phyloP scores from a whole-genome alignment of 371 early-diverging fungal genomes.

The Syncephalastrum racemosum region DNA sequence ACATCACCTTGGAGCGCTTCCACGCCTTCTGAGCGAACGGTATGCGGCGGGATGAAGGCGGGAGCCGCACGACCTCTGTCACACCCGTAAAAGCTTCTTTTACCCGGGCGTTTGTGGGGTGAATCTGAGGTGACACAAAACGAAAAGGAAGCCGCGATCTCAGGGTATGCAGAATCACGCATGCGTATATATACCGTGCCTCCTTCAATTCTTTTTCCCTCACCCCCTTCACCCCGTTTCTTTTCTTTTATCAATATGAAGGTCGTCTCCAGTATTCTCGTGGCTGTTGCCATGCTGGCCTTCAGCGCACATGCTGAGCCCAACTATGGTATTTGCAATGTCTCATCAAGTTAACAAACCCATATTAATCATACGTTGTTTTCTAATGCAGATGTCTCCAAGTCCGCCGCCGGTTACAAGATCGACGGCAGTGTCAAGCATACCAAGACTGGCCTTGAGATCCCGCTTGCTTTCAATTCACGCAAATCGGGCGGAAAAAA shows the following conservation, averaged over 20 bases:
- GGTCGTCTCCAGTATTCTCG: background rate
- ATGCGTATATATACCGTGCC: background rate
- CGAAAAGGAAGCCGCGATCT: conserved; percentile 6
- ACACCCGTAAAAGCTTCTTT: too few species aligned
- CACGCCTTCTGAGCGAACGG: too few species aligned
- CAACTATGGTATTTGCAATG: conserved; percentile 1
- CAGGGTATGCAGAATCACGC: background rate
- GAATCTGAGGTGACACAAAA: too few species aligned
- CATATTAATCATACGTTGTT: background rate
- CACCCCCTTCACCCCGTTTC: background rate
- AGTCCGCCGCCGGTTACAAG: conserved; percentile 31
- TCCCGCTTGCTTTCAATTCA: conserved; percentile 21
- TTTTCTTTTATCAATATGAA: background rate
- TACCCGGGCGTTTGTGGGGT: too few species aligned
- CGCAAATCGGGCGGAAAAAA: conserved; percentile 12
- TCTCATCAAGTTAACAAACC: background rate
- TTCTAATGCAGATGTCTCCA: conserved; percentile 11
- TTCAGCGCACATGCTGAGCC: background rate
- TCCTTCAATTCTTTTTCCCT: background rate
- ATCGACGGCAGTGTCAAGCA: conserved; percentile 25
- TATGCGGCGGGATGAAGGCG: too few species aligned
- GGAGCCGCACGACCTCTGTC: too few species aligned
- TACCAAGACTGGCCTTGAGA: conserved; percentile 31
- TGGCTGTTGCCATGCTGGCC: conserved; percentile 4
- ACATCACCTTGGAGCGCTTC: too few species aligned